phyloP scores from a whole-genome alignment of 805 yeast species.

The Metschnikowia lochheadii region DNA sequence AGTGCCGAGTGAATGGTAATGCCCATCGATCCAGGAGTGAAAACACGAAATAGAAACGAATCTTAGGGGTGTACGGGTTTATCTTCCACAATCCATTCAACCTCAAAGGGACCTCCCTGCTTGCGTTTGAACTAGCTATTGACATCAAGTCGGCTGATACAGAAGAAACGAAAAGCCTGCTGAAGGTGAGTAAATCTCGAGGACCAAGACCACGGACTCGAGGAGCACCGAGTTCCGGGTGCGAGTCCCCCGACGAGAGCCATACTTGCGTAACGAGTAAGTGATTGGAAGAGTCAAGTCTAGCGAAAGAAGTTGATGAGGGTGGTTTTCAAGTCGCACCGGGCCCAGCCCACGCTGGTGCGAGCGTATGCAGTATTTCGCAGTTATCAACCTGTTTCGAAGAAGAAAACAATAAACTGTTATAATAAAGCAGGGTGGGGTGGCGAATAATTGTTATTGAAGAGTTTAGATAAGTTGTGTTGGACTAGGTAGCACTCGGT shows the following conservation, averaged over 20 bases:
- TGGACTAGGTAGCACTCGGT: too few relatives aligned
- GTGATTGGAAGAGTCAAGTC: constrained; percentile 13
- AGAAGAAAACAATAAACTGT: too few relatives aligned
- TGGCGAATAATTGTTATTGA: too few relatives aligned
- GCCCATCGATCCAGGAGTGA: constrained; percentile 1
- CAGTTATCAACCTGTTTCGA: background rate
- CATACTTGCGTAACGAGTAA: constrained; percentile 13
- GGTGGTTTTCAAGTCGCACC: too few relatives aligned
- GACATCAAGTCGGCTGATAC: constrained; percentile 1
- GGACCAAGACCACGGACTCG: background rate
- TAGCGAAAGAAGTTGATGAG: background rate
- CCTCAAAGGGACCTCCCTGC: constrained; percentile 2
- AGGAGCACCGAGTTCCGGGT: background rate
- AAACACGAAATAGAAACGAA: background rate
- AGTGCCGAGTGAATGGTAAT: background rate
- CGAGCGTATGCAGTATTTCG: background rate
- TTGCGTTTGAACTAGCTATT: constrained; percentile 2
- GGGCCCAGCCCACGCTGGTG: too few relatives aligned
- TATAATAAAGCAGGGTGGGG: too few relatives aligned
- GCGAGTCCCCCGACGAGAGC: background rate
- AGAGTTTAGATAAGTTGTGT: too few relatives aligned
- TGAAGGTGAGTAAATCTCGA: background rate
- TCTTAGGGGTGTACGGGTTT: constrained; percentile 17
- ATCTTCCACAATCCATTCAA: background rate
- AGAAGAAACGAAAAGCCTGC: background rate